Evolutionary conservation across 164 flowering plant genomes (phyloP).

Genomic region (Vitis riparia): DNA sequence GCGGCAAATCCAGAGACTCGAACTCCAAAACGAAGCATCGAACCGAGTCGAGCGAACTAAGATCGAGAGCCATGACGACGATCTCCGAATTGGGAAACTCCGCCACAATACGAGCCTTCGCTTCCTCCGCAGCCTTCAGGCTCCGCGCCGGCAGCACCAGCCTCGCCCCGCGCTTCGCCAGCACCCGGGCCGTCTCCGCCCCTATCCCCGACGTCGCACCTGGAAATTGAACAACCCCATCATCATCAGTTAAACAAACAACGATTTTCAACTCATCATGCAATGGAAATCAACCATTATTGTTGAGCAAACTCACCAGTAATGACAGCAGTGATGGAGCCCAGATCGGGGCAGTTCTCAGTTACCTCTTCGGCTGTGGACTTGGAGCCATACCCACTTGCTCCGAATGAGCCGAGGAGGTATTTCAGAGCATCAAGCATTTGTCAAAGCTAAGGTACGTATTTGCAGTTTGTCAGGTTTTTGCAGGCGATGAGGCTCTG

Average conservation of each 20-base stretch:
- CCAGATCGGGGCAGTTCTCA: slow-evolving; percentile 45
- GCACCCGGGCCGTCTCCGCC: slow-evolving; percentile 88
- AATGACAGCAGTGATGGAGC: slow-evolving; percentile 75
- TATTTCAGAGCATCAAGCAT: slow-evolving; percentile 79
- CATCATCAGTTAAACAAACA: not conserved
- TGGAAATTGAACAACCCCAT: slow-evolving; percentile 8
- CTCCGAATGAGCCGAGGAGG: slow-evolving; percentile 67
- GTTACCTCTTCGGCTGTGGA: slow-evolving; percentile 92
- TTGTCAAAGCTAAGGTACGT: not conserved
- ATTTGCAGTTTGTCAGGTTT: too few relatives aligned
- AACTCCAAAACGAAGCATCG: slow-evolving; percentile 54
- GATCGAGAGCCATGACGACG: slow-evolving; percentile 79
- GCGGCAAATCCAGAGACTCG: slow-evolving; percentile 53
- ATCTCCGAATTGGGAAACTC: slow-evolving; percentile 72
- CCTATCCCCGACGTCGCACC: slow-evolving; percentile 99
- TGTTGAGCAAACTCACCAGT: slow-evolving; percentile 49
- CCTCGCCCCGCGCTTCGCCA: slow-evolving; percentile 84
- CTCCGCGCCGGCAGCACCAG: slow-evolving; percentile 80
- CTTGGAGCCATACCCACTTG: slow-evolving; percentile 83
- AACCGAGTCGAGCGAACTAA: slow-evolving; percentile 82
- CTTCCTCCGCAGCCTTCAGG: slow-evolving; percentile 79
- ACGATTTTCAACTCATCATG: too few relatives aligned
- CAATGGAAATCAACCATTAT: too few relatives aligned
- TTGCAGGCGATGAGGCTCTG: too few relatives aligned
- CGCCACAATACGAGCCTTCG: slow-evolving; percentile 58